Evolutionary conservation across 2,329 filamentous ascomycete genomes (phyloP), one percentile per base, ranked within the genome.

Genomic region (Paracoccidioides lutzii): DNA sequence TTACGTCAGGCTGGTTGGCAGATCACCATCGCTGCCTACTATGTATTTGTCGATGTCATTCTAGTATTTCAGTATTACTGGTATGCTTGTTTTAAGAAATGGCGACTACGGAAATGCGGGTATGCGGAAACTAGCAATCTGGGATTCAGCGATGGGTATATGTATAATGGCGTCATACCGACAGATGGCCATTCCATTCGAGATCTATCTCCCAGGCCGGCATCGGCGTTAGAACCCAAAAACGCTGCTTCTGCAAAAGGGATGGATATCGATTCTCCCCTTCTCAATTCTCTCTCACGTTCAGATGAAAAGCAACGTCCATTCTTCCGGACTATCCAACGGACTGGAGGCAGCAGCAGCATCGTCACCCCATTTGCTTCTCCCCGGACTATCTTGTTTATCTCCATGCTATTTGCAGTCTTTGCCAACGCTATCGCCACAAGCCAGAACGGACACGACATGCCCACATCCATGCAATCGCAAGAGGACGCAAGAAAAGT

Each of bases 1-100:
- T 83, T 82, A 5, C 72, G 77, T 28, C 83, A 86, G 65, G 83
- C 83, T 22, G 73, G 74, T 51, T 86, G 83, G 80, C 83, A 86
- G 71, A 75, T 85, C 43, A 76, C 83, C 7, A 76, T 85, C 51
- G 83, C 82, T 1, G 72, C 69, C 28, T 86, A 86, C 68, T 86
- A 86, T 64, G 81, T 84, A 52, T 78, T 78, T 32, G 83, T 86
- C 2, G 83, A 86, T 65, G 69, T 82, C 35, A 75, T 78, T 40
- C 71, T 86, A 33, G 80, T 83, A 6, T 70, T 74, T 40, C 83
- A 86, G 68, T 85, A 81, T 71, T 70, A 83, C 41, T 85, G 82
- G 81, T 86, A 85, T 63, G 81, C 81, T 52, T 72, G 78, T 57
- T 65, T 81, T 57, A 75, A 77, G 62, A 73, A 78, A 55, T 76